phyloP scores from a whole-genome alignment of 2,329 filamentous ascomycete genomes.

The Fusarium sterilihyphosum region DNA sequence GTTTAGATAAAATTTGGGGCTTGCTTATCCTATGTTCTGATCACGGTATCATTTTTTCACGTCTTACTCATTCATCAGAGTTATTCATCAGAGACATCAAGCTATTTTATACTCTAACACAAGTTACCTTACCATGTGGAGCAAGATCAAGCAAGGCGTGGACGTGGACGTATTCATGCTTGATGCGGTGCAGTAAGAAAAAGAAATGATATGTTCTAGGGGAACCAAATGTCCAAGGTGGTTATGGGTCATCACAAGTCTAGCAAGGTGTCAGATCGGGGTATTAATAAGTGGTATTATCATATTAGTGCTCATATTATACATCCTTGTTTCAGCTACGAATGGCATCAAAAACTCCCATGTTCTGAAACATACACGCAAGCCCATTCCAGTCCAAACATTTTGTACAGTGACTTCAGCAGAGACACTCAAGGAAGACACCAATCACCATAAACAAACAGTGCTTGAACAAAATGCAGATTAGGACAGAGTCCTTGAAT shows the following conservation, averaged over 20 bases:
- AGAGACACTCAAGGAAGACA: not conserved
- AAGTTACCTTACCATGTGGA: not conserved
- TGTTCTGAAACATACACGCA: not conserved
- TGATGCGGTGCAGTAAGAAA: not conserved
- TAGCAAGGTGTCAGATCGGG: not conserved
- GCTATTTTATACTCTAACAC: not conserved
- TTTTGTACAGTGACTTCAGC: not conserved
- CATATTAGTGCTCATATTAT: not conserved
- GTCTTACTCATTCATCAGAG: not conserved
- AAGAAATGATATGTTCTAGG: not conserved
- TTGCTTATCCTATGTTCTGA: not conserved
- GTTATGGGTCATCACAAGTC: not conserved
- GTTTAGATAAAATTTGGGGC: not conserved
- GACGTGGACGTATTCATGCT: not conserved
- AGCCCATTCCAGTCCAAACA: not conserved
- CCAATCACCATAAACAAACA: not conserved
- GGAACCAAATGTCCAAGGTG: not conserved
- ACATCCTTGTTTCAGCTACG: not conserved
- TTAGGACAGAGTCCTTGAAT: conserved; percentile 9
- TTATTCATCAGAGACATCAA: not conserved
- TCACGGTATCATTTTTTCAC: not conserved
- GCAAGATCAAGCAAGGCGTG: not conserved
- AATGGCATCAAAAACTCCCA: not conserved
- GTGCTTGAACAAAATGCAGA: conserved; percentile 10
- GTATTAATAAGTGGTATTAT: not conserved